Conservation (phyloP, 2,329 filamentous ascomycete species). For the Fusarium secorum region DNA sequence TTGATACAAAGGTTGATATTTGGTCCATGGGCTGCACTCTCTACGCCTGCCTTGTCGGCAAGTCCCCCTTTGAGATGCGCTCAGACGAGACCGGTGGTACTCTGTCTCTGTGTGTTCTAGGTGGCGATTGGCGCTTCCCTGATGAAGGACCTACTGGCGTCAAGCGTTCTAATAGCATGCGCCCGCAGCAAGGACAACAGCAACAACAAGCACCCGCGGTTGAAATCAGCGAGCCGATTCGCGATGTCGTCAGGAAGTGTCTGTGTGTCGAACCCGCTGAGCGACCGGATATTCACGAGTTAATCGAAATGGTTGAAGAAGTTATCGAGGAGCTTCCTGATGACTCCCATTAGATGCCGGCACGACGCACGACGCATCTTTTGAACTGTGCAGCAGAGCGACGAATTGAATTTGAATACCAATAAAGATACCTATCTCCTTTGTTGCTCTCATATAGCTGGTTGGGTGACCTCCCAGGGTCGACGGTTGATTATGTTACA, state of each 20-base stretch:
- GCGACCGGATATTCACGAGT: conserved; percentile 83
- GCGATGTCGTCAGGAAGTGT: conserved; percentile 87
- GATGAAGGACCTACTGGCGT: conserved; percentile 75
- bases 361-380: not conserved
- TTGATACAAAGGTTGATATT: conserved; percentile 97
- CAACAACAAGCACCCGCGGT: conserved; percentile 46
- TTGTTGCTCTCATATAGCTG: not conserved
- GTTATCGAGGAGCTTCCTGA: conserved; percentile 74
- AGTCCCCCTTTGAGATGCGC: conserved; percentile 94
- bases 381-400: not conserved
- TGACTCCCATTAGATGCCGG: conserved; percentile 45
- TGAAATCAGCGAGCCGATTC: conserved; percentile 80
- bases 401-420: not conserved
- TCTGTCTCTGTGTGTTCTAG: conserved; percentile 88
- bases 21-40: conserved; percentile 98
- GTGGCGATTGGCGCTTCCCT: conserved; percentile 96
- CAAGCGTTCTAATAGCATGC: conserved; percentile 55
- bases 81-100: conserved; percentile 96
- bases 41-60: conserved; percentile 94
- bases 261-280: conserved; percentile 87
- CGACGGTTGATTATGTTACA: conserved; percentile 6
- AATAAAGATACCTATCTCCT: conserved; percentile 24
- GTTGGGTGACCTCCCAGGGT: not conserved
- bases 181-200: conserved; percentile 43
- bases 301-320: conserved; percentile 80